Evolutionary conservation across 148 eudicot species (phyloP).

Genomic region (Polygonum maritimum): DNA sequence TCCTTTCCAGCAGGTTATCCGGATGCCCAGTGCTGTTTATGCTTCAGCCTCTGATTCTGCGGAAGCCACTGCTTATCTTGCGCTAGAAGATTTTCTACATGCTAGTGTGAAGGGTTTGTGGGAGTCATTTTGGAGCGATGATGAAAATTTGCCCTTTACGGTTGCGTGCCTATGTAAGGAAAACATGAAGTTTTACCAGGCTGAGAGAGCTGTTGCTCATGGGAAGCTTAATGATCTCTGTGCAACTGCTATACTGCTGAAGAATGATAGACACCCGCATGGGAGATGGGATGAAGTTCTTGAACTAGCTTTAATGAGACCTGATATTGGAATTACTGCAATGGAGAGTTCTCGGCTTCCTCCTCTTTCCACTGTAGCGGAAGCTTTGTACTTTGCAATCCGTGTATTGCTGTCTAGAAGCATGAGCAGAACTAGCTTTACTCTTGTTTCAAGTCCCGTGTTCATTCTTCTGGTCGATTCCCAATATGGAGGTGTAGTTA

Average conservation of each 20-base stretch:
- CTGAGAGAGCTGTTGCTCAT: slow-evolving; percentile 72
- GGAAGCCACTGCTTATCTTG: slow-evolving; percentile 65
- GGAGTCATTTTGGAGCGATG: slow-evolving; percentile 87
- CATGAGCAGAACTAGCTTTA: slow-evolving; percentile 52
- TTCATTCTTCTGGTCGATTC: slow-evolving; percentile 72
- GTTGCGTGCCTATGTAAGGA: slow-evolving; percentile 52
- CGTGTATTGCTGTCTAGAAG: slow-evolving; percentile 78
- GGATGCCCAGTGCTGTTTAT: slow-evolving; percentile 87
- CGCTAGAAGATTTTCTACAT: slow-evolving; percentile 87
- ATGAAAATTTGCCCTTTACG: slow-evolving; percentile 56
- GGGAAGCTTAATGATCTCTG: slow-evolving; percentile 71
- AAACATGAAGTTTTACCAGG: slow-evolving; percentile 75
- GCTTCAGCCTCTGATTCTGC: slow-evolving; percentile 70
- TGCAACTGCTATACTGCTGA: slow-evolving; percentile 67
- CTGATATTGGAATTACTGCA: slow-evolving; percentile 49
- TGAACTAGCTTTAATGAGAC: slow-evolving; percentile 65
- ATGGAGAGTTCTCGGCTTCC: slow-evolving; percentile 40
- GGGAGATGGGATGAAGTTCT: slow-evolving; percentile 93
- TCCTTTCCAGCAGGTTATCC: slow-evolving; percentile 80
- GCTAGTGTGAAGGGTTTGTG: slow-evolving; percentile 78
- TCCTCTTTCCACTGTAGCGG: slow-evolving; percentile 48
- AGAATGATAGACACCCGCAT: slow-evolving; percentile 78
- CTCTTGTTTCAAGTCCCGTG: slow-evolving; percentile 53
- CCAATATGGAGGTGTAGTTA: slow-evolving; percentile 70
- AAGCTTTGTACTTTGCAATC: slow-evolving; percentile 70